Base-by-base conservation (phyloP, 352 stramenopile species). In the Globisporangium camurandrum region DNA sequence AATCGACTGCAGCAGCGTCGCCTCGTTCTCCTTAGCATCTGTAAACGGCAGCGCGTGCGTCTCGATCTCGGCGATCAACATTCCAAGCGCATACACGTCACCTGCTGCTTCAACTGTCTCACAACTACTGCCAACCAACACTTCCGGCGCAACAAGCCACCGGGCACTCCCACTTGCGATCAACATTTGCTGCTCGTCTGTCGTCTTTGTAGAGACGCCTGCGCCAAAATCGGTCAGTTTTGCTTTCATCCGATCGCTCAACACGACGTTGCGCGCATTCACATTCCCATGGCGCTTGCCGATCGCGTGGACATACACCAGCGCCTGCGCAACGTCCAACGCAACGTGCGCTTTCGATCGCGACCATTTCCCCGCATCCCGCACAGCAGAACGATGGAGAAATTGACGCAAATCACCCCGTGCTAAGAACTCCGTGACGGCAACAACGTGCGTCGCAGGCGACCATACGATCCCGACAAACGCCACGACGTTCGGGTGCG, bases 401-500 rank as follows among this genome's bases (percentile, higher is more conserved):
- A 51, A 57, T 28, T 51, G 56, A 39, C 55, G 52, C n/a, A 66
- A 33, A 36, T 69, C 61, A 2, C 61, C 61, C 10, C 45, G 44
- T 17, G 56, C 40, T 57, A 66, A 66, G 41, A 59, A 69, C 57
- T 69, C 75, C 9, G 73, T 88, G 26, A 91, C 57, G 20, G 70
- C 73, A 2, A 81, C 59, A n/a, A 91, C 33, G 39, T 88, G 69
- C 10, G 74, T 84, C 37, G 86, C 64, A 12, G 62, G 62, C 20
- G 76, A 86, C 80, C 76, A 89, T 14, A 75, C 67, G 11, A 92
- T 77, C 24, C 80, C 77, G n/a, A 86, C 66, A 46, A 88, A 92
- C n/a, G 66, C 49, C 37, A 73, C 71, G n/a, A 92, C 69, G 46
- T 81, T 81, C n/a, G 80, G 75, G 45, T 91, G 80, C 16, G 61